Evolutionary conservation across 371 early-diverging fungal species (phyloP), one percentile per base, ranked within the genome.

Genomic region (Rhizopus delemar): DNA sequence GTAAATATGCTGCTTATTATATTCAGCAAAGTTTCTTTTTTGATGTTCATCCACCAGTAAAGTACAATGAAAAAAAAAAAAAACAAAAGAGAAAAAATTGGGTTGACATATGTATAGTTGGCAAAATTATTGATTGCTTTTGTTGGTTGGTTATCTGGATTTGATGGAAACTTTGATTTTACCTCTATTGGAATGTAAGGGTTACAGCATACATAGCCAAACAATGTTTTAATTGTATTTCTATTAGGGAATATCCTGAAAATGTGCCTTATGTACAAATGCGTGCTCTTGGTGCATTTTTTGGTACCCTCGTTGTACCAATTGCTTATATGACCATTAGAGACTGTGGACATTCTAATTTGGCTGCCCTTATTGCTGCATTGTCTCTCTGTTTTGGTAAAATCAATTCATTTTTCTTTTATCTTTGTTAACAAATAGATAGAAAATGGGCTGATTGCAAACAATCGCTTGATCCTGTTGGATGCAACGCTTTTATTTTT

Each of bases 1-100:
- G 99, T 55, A 95, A 97, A 72, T 99, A 97, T 77, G 94, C 96
- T n/a, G 85, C 89, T 22, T 91, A 93, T 69, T 99, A 99, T 69
- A 76, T 99, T 34, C 84, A 88, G 5, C 75, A 93, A 22, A 80
- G 83, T 57, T 99, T 94, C 81, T 99, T 90, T 77, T 99, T 99
- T 78, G 99, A 99, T 71, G 99, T 99, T 16, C 79, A 79, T 58
- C 79, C 79, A 51, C 79, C 78, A 22, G 78, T 74, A 70, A 72
- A 56, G 22, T 34, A 41, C 28, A 33, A 43, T 9, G 28, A 28
- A 9, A 51, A 9, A 28, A 22, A 31, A 8, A 15, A 12, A 22
- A 8, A 13, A 51, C 15, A 9, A 13, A n/a, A 43, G 8, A 45
- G 46, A n/a, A 45, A 45, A 45, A 16, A 7, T 45, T 11, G 13